Percentiles rank a stretch among this genome's conserved stretches.
phyloP scores from a whole-genome alignment of 2,329 filamentous ascomycete species.

The Sporothrix protearum region DNA sequence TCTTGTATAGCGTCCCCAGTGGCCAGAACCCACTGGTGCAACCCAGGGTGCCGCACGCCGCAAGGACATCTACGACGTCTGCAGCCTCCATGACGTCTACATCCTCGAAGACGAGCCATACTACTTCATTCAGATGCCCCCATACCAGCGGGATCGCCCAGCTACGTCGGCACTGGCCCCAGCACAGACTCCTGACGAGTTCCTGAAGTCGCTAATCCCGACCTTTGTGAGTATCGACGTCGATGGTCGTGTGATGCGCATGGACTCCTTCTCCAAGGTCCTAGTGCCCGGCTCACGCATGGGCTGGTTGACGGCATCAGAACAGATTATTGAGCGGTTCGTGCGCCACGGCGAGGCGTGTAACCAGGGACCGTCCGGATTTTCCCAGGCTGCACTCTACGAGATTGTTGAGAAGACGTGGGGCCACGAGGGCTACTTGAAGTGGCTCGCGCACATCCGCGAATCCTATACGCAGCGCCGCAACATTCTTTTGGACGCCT shows the following conservation, averaged over 20 bases:
- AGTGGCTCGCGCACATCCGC: slow-evolving; percentile 82
- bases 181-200: slow-evolving; percentile 51
- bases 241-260: slow-evolving; percentile 82
- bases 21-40: slow-evolving; percentile 91
- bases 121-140: slow-evolving; percentile 87
- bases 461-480: slow-evolving; percentile 76
- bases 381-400: slow-evolving; percentile 79
- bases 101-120: slow-evolving; percentile 94
- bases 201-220: slow-evolving; percentile 69
- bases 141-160: slow-evolving; percentile 58
- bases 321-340: slow-evolving; percentile 80
- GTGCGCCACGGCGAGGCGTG: slow-evolving; percentile 77
- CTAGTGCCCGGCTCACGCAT: slow-evolving; percentile 75
- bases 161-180: slow-evolving; percentile 29
- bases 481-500: slow-evolving; percentile 73
- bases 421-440: slow-evolving; percentile 85
- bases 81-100: slow-evolving; percentile 77
- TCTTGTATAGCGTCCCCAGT: slow-evolving; percentile 62
- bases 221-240: slow-evolving; percentile 75
- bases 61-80: slow-evolving; percentile 69
- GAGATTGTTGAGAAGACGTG: slow-evolving; percentile 81
- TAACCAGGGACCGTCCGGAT: slow-evolving; percentile 79
- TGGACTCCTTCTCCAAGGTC: slow-evolving; percentile 94
- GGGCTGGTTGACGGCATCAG: slow-evolving; percentile 86
- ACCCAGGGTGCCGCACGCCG: slow-evolving; percentile 69